Conservation (phyloP, 2,329 filamentous ascomycete species). For the Tricladium varicosporioides region DNA sequence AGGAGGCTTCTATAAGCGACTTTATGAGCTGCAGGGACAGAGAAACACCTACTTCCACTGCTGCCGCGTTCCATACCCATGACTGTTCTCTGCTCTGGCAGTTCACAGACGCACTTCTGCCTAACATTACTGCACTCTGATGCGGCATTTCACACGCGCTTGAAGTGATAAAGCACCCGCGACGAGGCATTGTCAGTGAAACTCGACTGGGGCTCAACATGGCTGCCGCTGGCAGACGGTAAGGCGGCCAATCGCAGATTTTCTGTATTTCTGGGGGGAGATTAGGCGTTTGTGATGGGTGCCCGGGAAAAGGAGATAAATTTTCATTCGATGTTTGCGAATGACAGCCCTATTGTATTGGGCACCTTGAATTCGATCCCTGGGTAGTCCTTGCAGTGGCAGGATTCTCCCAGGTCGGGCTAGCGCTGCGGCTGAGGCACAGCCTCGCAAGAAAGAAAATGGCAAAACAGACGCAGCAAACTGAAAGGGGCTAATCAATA, state of each 20-base stretch:
- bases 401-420: slow-evolving; percentile 1
- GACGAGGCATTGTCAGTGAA: slow-evolving; percentile 1
- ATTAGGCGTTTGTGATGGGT: not conserved
- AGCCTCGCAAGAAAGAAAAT: not conserved
- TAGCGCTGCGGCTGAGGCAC: not conserved
- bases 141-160: not conserved
- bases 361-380: not conserved
- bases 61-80: slow-evolving; percentile 38
- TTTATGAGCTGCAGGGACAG: slow-evolving; percentile 43
- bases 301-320: not conserved
- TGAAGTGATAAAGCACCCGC: not conserved
- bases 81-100: slow-evolving; percentile 34
- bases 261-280: not conserved
- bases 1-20: slow-evolving; percentile 40
- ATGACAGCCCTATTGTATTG: not conserved
- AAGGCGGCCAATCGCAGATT: slow-evolving; percentile 10
- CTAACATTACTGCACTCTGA: slow-evolving; percentile 14
- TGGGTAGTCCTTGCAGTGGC: slow-evolving; percentile 4
- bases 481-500: not conserved
- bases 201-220: slow-evolving; percentile 4
- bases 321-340: not conserved
- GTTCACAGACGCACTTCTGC: slow-evolving; percentile 28
- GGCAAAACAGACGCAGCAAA: not conserved
- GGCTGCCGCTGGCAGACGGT: slow-evolving; percentile 2
- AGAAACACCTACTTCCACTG: slow-evolving; percentile 47